Conservation (phyloP, 2,329 filamentous ascomycete species). For the Herpotrichia juniperi region DNA sequence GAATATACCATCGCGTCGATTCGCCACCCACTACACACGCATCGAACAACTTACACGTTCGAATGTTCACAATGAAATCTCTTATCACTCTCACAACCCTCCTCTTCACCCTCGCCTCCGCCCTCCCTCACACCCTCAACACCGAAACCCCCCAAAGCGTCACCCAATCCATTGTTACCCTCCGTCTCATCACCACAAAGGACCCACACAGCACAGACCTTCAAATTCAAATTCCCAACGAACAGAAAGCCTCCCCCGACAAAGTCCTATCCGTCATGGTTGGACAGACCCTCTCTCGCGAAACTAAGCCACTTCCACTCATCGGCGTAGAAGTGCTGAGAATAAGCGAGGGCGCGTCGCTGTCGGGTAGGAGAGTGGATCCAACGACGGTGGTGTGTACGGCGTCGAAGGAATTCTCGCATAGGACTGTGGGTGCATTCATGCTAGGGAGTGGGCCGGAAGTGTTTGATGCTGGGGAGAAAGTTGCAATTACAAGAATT, state of each 20-base stretch:
- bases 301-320: neutral
- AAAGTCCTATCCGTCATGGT: neutral
- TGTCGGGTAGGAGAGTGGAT: neutral
- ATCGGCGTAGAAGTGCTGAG: neutral
- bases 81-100: neutral
- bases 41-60: conserved; percentile 1
- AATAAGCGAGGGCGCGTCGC: neutral
- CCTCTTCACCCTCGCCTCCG: neutral
- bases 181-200: neutral
- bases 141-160: neutral
- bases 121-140: neutral
- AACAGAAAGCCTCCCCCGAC: neutral
- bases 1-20: too few species aligned
- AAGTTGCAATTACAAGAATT: neutral
- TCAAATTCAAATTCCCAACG: neutral
- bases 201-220: neutral
- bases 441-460: neutral
- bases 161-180: neutral
- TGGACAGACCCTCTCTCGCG: neutral
- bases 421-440: neutral
- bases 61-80: conserved; percentile 7
- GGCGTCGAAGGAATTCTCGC: neutral
- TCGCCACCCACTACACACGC: too few species aligned
- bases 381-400: neutral
- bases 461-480: neutral